These are phyloP conservation scores for Globisporangium acanthophoron DNA, from an alignment of 352 stramenopile species.

Conservation along the genomic window DNA sequence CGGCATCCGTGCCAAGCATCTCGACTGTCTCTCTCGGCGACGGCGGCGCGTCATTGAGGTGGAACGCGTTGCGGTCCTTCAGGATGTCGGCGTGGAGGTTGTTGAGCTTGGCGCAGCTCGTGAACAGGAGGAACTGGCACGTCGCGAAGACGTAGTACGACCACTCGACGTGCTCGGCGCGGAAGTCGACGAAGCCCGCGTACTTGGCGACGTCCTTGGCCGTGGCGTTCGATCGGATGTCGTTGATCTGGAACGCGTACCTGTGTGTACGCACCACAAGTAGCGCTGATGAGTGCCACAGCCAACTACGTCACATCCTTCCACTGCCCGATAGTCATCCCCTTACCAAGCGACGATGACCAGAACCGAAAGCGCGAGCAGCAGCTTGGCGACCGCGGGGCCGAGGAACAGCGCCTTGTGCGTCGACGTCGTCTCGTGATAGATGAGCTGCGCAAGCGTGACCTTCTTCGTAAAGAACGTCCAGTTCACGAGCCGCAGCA, in stretches of 20 bases:
- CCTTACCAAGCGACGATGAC: constrained; percentile 48
- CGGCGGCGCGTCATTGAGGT: not conserved
- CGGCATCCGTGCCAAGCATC: constrained; percentile 4
- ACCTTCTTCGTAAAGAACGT: constrained; percentile 61
- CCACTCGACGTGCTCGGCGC: constrained; percentile 31
- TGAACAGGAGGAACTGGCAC: constrained; percentile 54
- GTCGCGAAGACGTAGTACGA: constrained; percentile 65
- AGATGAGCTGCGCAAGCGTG: constrained; percentile 48
- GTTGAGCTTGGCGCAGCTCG: constrained; percentile 56
- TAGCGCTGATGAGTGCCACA: too few relatives aligned
- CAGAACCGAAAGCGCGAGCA: constrained; percentile 40
- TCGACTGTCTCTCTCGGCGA: constrained; percentile 10
- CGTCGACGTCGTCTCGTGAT: constrained; percentile 9
- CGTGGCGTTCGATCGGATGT: constrained; percentile 25
- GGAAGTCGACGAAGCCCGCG: constrained; percentile 56
- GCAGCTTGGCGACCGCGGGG: constrained; percentile 23
- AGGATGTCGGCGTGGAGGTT: constrained; percentile 36
- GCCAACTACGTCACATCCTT: too few relatives aligned
- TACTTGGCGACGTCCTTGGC: constrained; percentile 41
- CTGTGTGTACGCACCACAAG: constrained; percentile 10
- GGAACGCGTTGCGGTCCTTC: constrained; percentile 14
- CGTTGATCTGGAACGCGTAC: constrained; percentile 49
- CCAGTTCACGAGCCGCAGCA: constrained; percentile 57
- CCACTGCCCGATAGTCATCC: too few relatives aligned
- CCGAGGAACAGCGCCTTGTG: constrained; percentile 43